Evolutionary conservation across 1,139 yeast genomes (phyloP).

Genomic region (Geotrichum fermentans): DNA sequence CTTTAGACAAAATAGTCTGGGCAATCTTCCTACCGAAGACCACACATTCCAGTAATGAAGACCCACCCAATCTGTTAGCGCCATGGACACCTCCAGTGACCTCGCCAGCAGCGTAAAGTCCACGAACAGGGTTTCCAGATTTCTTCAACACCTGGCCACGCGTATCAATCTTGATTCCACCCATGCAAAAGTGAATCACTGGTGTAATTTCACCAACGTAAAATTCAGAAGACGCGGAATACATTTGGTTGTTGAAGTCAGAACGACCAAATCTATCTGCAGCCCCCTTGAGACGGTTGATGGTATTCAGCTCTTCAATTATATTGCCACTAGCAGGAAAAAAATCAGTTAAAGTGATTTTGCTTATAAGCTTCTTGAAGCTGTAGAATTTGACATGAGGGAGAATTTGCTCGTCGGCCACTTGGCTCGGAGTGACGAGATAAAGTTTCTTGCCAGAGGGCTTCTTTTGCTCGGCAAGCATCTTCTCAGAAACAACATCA

Average conservation of each 20-base stretch:
- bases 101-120: conserved; percentile 74
- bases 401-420: conserved; percentile 37
- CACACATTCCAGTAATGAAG: conserved; percentile 73
- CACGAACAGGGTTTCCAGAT: conserved; percentile 46
- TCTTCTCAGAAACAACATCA: conserved; percentile 61
- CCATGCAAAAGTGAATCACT: conserved; percentile 83
- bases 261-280: conserved; percentile 49
- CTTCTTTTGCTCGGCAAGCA: conserved; percentile 39
- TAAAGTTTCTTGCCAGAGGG: not conserved
- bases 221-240: conserved; percentile 33
- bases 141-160: conserved; percentile 51
- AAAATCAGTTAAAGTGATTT: conserved; percentile 33
- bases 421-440: conserved; percentile 34
- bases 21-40: conserved; percentile 70
- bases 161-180: conserved; percentile 68
- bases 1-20: conserved; percentile 35
- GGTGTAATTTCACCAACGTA: conserved; percentile 61
- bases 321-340: conserved; percentile 25
- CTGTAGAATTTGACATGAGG: conserved; percentile 60
- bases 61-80: conserved; percentile 70
- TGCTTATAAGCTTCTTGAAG: conserved; percentile 59
- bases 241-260: conserved; percentile 50
- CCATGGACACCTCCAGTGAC: conserved; percentile 84
- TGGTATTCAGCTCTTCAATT: conserved; percentile 44
- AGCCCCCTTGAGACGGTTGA: conserved; percentile 27